These are phyloP conservation scores for Melampsora abietis-canadensis DNA, from an alignment of 1,284 basidiomycete species.

Conservation along the genomic window DNA sequence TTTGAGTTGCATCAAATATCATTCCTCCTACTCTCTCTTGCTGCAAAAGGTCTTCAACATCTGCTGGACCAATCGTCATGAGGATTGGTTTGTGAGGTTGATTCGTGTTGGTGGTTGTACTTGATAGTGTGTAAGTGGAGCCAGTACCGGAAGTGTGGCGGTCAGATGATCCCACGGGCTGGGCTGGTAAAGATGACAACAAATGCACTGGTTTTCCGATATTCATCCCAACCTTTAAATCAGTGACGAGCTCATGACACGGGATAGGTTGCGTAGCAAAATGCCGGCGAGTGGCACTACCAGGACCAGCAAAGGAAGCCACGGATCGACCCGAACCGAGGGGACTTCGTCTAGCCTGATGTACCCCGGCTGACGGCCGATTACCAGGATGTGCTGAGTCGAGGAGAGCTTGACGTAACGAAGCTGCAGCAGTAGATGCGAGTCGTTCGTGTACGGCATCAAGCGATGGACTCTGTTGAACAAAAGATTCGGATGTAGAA, in stretches of 20 bases:
- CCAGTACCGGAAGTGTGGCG: constrained; percentile 8
- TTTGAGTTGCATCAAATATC: constrained; percentile 41
- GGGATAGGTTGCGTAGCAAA: constrained; percentile 27
- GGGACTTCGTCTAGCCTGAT: background rate
- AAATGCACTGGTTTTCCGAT: constrained; percentile 1
- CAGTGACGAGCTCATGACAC: constrained; percentile 1
- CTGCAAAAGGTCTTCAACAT: constrained; percentile 41
- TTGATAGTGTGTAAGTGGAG: constrained; percentile 13
- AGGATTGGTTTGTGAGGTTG: constrained; percentile 22
- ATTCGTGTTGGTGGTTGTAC: constrained; percentile 14
- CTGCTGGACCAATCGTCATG: constrained; percentile 41
- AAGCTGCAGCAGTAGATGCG: constrained; percentile 38
- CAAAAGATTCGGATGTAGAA: too few relatives aligned
- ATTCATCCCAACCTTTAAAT: background rate
- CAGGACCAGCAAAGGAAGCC: constrained; percentile 2
- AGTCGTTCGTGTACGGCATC: constrained; percentile 28
- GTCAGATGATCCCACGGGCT: constrained; percentile 16
- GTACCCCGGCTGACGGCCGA: background rate
- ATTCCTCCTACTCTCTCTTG: constrained; percentile 37
- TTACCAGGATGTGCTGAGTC: constrained; percentile 8
- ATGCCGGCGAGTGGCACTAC: constrained; percentile 18
- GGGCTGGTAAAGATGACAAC: constrained; percentile 14
- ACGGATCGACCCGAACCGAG: constrained; percentile 10
- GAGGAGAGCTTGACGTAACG: constrained; percentile 32
- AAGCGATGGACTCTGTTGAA: too few relatives aligned